phyloP scores from a whole-genome alignment of 2,329 filamentous ascomycete species.

The Alternaria sp. region DNA sequence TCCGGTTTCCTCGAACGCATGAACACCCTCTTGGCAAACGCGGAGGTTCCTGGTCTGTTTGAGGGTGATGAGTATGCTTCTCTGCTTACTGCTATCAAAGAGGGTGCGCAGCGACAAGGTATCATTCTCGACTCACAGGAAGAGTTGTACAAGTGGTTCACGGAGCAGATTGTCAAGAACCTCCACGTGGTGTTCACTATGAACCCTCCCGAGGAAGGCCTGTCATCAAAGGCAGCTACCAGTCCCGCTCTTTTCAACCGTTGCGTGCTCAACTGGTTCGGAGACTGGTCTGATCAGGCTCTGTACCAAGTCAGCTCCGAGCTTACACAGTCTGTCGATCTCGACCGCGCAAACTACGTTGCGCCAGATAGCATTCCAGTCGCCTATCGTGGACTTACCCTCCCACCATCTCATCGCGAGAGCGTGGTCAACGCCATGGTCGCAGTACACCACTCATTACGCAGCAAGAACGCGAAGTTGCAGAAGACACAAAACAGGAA shows the following conservation, averaged over 20 bases:
- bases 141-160: slow-evolving; percentile 99
- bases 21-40: slow-evolving; percentile 98
- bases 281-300: slow-evolving; percentile 99
- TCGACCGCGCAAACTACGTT: slow-evolving; percentile 85
- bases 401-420: slow-evolving; percentile 91
- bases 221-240: slow-evolving; percentile 95
- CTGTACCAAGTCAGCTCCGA: slow-evolving; percentile 97
- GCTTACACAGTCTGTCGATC: slow-evolving; percentile 93
- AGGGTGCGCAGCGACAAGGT: slow-evolving; percentile 95
- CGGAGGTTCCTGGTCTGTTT: slow-evolving; percentile 98
- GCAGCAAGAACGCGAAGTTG: slow-evolving; percentile 86
- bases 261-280: slow-evolving; percentile 99
- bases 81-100: slow-evolving; percentile 99
- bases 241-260: slow-evolving; percentile 99
- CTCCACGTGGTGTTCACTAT: slow-evolving; percentile 99
- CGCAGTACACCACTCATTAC: slow-evolving; percentile 95
- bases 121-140: slow-evolving; percentile 96
- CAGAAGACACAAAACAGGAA: slow-evolving; percentile 90
- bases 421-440: slow-evolving; percentile 98
- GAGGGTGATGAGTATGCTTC: slow-evolving; percentile 98
- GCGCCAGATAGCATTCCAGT: slow-evolving; percentile 93
- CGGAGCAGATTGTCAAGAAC: slow-evolving; percentile 98
- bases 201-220: slow-evolving; percentile 95
- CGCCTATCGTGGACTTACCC: slow-evolving; percentile 82
- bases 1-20: slow-evolving; percentile 98